Evolutionary conservation across 495 filamentous ascomycete species (phyloP).

Genomic region (Echria macrotheca): DNA sequence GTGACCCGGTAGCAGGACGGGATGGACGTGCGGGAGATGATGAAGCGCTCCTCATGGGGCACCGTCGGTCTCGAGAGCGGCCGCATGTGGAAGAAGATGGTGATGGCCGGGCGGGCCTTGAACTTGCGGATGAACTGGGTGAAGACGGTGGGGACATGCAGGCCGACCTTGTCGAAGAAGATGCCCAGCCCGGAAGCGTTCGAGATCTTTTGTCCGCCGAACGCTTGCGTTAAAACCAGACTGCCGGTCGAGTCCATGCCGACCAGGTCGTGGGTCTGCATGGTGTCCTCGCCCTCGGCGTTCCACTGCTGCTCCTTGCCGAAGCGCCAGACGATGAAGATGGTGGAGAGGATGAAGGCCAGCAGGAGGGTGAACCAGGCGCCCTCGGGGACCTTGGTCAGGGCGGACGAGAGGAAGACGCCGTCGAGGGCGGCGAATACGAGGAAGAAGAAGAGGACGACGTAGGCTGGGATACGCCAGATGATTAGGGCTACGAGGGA

Average conservation of each 20-base stretch:
- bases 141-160: conserved; percentile 47
- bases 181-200: conserved; percentile 48
- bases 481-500: conserved; percentile 60
- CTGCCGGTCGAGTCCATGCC: not conserved
- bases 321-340: conserved; percentile 68
- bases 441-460: conserved; percentile 56
- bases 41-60: conserved; percentile 30
- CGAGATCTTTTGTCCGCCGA: conserved; percentile 36
- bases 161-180: conserved; percentile 57
- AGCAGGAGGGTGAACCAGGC: conserved; percentile 71
- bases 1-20: conserved; percentile 57
- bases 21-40: conserved; percentile 34
- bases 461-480: conserved; percentile 53
- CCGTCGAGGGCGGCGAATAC: conserved; percentile 58
- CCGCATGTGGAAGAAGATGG: conserved; percentile 54
- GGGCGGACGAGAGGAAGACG: conserved; percentile 57
- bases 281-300: conserved; percentile 54
- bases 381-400: conserved; percentile 64
- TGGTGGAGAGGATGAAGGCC: conserved; percentile 47
- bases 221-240: conserved; percentile 27
- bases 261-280: conserved; percentile 43
- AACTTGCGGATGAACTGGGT: conserved; percentile 56
- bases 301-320: conserved; percentile 70
- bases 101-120: conserved; percentile 45
- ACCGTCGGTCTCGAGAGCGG: conserved; percentile 45